Evolutionary conservation across 805 yeast genomes (phyloP).

Genomic region (Metschnikowia gelsemii): DNA sequence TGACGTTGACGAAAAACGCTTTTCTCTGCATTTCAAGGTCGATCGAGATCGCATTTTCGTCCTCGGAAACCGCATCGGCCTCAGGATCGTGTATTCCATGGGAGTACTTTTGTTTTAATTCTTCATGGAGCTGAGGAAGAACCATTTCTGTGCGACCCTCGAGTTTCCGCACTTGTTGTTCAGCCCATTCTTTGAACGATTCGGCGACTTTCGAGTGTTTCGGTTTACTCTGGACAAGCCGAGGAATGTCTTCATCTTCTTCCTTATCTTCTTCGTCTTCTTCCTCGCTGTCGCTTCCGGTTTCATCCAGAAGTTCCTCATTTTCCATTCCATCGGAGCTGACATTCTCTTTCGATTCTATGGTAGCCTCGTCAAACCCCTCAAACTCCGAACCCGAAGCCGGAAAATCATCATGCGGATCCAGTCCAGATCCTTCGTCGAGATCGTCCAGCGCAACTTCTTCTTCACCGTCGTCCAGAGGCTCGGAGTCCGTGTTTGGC

Average conservation of each 20-base stretch:
- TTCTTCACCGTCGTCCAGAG: constrained; percentile 14
- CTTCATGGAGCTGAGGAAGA: constrained; percentile 48
- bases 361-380: constrained; percentile 17
- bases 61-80: constrained; percentile 48
- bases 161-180: constrained; percentile 59
- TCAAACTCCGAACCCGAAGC: constrained; percentile 19
- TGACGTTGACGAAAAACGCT: constrained; percentile 66
- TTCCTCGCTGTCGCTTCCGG: constrained; percentile 29
- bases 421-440: constrained; percentile 25
- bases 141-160: constrained; percentile 53
- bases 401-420: too few species aligned
- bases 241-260: constrained; percentile 32
- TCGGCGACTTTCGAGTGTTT: constrained; percentile 46
- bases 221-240: constrained; percentile 40
- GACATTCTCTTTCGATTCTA: too few species aligned
- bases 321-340: constrained; percentile 22
- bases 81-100: constrained; percentile 70
- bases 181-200: constrained; percentile 88
- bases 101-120: constrained; percentile 43
- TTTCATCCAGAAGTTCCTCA: constrained; percentile 20
- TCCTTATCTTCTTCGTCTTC: constrained; percentile 32
- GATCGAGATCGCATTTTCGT: constrained; percentile 58
- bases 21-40: constrained; percentile 54
- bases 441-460: constrained; percentile 12
- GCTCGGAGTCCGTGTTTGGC: constrained; percentile 12